A percentile compares a stretch with the other conserved stretches of the same genome.
phyloP scores from a whole-genome alignment of 495 filamentous ascomycete genomes.

The Penicillium soppii region DNA sequence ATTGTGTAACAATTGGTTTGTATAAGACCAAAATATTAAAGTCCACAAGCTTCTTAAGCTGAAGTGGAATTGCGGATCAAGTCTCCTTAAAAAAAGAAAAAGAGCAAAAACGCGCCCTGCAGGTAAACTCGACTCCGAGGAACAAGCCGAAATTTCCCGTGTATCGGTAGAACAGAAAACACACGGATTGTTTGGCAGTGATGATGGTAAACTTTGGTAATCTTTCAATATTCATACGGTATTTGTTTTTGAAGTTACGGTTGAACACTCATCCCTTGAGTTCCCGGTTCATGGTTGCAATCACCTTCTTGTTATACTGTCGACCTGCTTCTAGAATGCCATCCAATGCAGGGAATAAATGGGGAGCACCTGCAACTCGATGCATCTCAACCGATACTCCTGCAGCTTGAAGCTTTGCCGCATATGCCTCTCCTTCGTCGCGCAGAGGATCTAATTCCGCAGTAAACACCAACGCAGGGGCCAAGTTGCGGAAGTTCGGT shows the following conservation, averaged over 20 bases:
- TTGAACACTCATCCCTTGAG: constrained; percentile 13
- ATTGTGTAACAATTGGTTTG: constrained; percentile 15
- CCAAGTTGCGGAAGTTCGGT: constrained; percentile 32
- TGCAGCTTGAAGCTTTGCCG: constrained; percentile 35
- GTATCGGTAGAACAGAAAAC: constrained; percentile 29
- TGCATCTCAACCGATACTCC: constrained; percentile 35
- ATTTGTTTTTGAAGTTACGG: constrained; percentile 1
- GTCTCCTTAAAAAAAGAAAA: constrained; percentile 15
- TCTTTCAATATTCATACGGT: constrained; percentile 14
- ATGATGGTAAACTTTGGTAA: constrained; percentile 7
- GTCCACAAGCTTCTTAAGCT: constrained; percentile 8
- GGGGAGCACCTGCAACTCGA: constrained; percentile 33
- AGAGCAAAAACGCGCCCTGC: constrained; percentile 20
- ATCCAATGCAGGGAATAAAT: constrained; percentile 36
- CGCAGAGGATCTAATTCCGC: constrained; percentile 47
- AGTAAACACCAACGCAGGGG: constrained; percentile 45
- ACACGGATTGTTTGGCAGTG: constrained; percentile 3
- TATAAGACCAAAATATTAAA: constrained; percentile 6
- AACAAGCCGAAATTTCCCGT: constrained; percentile 45
- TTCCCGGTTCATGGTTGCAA: constrained; percentile 27
- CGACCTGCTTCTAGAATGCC: constrained; percentile 28
- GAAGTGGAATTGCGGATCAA: constrained; percentile 1
- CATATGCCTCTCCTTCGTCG: constrained; percentile 48
- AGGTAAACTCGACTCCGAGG: constrained; percentile 11
- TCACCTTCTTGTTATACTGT: constrained; percentile 27